Evolutionary conservation across 1,284 basidiomycete genomes (phyloP), one percentile per base, ranked within the genome.

Genomic region (Cystobasidium pallidum): DNA sequence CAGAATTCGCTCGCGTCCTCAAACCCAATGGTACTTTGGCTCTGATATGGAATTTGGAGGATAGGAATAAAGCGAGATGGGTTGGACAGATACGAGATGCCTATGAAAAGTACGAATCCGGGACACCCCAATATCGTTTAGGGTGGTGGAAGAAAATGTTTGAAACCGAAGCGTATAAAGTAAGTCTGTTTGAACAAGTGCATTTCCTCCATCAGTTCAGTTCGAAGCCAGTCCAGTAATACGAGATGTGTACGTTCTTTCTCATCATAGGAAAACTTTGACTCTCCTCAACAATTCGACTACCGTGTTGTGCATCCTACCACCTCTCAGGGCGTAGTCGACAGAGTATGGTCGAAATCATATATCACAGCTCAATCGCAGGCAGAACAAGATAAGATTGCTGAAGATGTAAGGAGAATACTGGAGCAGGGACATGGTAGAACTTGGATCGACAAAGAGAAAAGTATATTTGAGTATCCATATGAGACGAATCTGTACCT

Each of bases 1-100:
- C 51, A 4, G 82, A 82, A 72, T 80, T 82, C 26, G 80, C 80
- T 0, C 73, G 78, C 3, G 80, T 82, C 32, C 79, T 84, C 26
- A 79, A 78, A 47, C 81, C 82, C 0, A 77, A 75, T 0, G 80
- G 80, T 0, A 73, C 76, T 2, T 76, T 82, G 32, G 77, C 80
- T 19, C 76, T 83, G 43, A 79, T 72, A 43, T 71, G 73, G 77
- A 78, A 78, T 72, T 70, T 76, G 34, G 77, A 78, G 26, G 74
- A 77, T 51, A 28, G 75, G 7, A 68, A 68, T 13, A 61, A 54
- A 30, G 63, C 72, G 1, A 28, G 41, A 8, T 78, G 78, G 78
- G 75, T 78, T 10, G 75, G 68, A 0, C 39, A 75, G n/a, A 26
- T 77, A 0, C 43, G 78, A 26, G 75, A 76, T 34, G 34, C 66